Evolutionary conservation across 345 rosid species (phyloP).

Genomic region (Jatropha curcas): DNA sequence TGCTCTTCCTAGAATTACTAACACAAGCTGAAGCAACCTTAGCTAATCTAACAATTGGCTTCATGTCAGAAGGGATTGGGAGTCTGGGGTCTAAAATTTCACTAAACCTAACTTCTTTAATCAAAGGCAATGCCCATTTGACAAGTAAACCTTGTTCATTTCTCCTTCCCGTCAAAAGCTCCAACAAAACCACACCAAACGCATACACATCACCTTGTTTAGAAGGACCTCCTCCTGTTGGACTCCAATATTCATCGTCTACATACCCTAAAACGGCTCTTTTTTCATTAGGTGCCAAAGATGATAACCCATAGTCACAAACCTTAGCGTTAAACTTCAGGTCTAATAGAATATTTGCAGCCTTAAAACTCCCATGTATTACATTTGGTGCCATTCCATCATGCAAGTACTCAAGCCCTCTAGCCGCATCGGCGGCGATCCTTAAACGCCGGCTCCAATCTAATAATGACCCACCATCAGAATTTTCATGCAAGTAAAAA

Average conservation of each 20-base stretch:
- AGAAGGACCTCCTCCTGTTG: slow-evolving; percentile 36
- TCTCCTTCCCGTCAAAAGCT: slow-evolving; percentile 76
- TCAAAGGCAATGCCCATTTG: slow-evolving; percentile 79
- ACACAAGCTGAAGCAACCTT: slow-evolving; percentile 87
- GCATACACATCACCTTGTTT: slow-evolving; percentile 81
- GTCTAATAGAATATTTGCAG: slow-evolving; percentile 69
- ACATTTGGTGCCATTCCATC: slow-evolving; percentile 46
- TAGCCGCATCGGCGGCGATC: slow-evolving; percentile 68
- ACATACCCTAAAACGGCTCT: slow-evolving; percentile 50
- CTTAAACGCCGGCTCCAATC: slow-evolving; percentile 65
- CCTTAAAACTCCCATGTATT: slow-evolving; percentile 65
- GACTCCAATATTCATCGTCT: slow-evolving; percentile 62
- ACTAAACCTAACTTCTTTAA: slow-evolving; percentile 52
- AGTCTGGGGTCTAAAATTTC: slow-evolving; percentile 69
- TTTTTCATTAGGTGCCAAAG: slow-evolving; percentile 53
- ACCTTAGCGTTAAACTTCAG: slow-evolving; percentile 45
- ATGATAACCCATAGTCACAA: slow-evolving; percentile 70
- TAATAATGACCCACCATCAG: slow-evolving; percentile 46
- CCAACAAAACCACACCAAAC: slow-evolving; percentile 76
- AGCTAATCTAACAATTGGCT: slow-evolving; percentile 58
- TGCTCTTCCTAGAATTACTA: slow-evolving; percentile 60
- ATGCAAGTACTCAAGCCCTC: slow-evolving; percentile 72
- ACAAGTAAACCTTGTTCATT: slow-evolving; percentile 62
- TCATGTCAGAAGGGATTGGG: slow-evolving; percentile 44
- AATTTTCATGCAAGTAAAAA: slow-evolving; percentile 49